Percentiles rank a stretch among this genome's conserved stretches.
These are phyloP conservation scores for Ogataea pilisensis DNA, from an alignment of 805 yeast genomes.

Conservation along the genomic window DNA sequence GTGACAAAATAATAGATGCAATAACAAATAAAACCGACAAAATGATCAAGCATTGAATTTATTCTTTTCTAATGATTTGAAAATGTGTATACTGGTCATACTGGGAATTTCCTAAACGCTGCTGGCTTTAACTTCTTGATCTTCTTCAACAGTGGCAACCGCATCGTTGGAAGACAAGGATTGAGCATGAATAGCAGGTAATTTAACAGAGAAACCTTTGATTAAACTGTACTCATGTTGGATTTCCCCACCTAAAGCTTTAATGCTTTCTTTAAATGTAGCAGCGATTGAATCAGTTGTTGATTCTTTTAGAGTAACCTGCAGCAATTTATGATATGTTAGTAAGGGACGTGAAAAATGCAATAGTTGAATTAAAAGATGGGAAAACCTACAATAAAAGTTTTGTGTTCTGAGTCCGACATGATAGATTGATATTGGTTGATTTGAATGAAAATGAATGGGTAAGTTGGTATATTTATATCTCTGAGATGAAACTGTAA, in stretches of 20 bases:
- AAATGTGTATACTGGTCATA: too few species aligned
- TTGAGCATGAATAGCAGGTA: slow-evolving; percentile 50
- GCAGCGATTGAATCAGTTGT: slow-evolving; percentile 30
- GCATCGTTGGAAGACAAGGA: slow-evolving; percentile 45
- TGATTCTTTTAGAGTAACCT: slow-evolving; percentile 38
- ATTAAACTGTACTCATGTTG: slow-evolving; percentile 58
- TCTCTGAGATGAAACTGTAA: too few species aligned
- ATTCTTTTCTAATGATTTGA: too few species aligned
- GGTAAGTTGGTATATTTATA: background rate
- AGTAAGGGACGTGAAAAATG: too few species aligned
- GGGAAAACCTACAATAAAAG: slow-evolving; percentile 29
- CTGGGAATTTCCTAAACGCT: too few species aligned
- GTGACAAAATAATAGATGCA: too few species aligned
- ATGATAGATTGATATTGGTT: slow-evolving; percentile 1
- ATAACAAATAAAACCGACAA: too few species aligned
- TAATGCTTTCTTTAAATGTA: slow-evolving; percentile 44
- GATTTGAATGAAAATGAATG: background rate
- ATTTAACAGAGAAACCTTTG: slow-evolving; percentile 59
- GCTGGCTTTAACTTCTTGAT: slow-evolving; percentile 52
- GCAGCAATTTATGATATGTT: too few species aligned
- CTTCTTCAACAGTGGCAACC: slow-evolving; percentile 63
- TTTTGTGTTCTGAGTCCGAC: slow-evolving; percentile 25
- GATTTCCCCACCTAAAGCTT: slow-evolving; percentile 55
- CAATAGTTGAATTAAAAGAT: too few species aligned
- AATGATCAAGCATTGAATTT: too few species aligned